phyloP scores from a whole-genome alignment of 371 early-diverging fungal species.

The Mortierella sp. region DNA sequence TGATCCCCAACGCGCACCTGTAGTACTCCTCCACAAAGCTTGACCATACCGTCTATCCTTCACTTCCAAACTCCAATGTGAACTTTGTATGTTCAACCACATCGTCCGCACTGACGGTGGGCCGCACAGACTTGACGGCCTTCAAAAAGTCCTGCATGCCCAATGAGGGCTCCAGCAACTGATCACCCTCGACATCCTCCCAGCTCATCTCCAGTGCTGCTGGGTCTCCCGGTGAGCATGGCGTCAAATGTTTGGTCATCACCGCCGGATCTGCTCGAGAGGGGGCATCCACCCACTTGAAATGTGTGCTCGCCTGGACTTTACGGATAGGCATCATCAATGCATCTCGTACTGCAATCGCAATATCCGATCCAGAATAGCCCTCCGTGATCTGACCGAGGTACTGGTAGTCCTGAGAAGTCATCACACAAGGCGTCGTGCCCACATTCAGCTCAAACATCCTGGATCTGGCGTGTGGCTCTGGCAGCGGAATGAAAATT shows the following conservation, averaged over 20 bases:
- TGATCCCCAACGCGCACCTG: too few relatives aligned
- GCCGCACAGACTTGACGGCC: slow-evolving; percentile 83
- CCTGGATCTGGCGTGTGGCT: slow-evolving; percentile 85
- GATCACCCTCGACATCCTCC: slow-evolving; percentile 87
- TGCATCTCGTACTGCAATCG: slow-evolving; percentile 94
- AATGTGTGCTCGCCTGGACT: slow-evolving; percentile 97
- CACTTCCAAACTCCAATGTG: slow-evolving; percentile 92
- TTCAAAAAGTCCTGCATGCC: slow-evolving; percentile 88
- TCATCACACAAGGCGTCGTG: slow-evolving; percentile 86
- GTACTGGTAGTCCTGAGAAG: slow-evolving; percentile 75
- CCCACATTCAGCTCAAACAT: slow-evolving; percentile 96
- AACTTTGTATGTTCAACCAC: slow-evolving; percentile 87
- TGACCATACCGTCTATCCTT: slow-evolving; percentile 62
- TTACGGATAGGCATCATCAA: slow-evolving; percentile 97
- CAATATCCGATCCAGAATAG: slow-evolving; percentile 96
- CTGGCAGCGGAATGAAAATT: slow-evolving; percentile 97
- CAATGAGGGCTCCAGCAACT: slow-evolving; percentile 93
- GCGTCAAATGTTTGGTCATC: slow-evolving; percentile 79
- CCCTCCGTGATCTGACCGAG: slow-evolving; percentile 91
- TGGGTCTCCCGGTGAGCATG: slow-evolving; percentile 97
- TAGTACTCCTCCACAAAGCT: neutral
- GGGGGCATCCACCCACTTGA: slow-evolving; percentile 88
- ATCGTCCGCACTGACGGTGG: slow-evolving; percentile 91
- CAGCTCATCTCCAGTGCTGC: slow-evolving; percentile 92
- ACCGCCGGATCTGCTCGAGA: slow-evolving; percentile 68